Evolutionary conservation across 495 filamentous ascomycete genomes (phyloP).

Genomic region (Niebla homalea): DNA sequence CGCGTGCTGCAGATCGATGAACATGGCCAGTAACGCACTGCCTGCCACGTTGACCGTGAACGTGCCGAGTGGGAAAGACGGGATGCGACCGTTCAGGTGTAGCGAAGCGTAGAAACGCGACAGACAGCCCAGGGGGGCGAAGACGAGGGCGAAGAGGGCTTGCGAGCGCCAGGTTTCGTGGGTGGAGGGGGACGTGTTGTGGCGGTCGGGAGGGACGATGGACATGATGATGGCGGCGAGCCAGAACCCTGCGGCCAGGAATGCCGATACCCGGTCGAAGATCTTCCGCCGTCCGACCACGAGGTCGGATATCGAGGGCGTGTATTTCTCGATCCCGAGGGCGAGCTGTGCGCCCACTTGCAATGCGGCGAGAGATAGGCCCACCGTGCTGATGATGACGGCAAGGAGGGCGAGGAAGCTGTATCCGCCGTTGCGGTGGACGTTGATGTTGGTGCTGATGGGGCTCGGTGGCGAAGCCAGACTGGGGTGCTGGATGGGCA

Average conservation of each 20-base stretch:
- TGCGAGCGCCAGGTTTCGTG: constrained; percentile 57
- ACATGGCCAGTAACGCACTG: constrained; percentile 50
- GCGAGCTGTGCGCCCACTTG: constrained; percentile 69
- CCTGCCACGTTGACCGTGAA: constrained; percentile 76
- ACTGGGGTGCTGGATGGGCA: constrained; percentile 24
- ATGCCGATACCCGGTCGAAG: constrained; percentile 47
- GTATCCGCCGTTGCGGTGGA: constrained; percentile 57
- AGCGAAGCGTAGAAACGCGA: constrained; percentile 59
- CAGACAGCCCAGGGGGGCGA: constrained; percentile 73
- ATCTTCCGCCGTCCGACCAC: constrained; percentile 41
- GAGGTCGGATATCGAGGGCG: constrained; percentile 37
- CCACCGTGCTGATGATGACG: constrained; percentile 53
- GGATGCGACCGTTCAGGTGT: constrained; percentile 49
- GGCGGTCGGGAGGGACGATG: constrained; percentile 57
- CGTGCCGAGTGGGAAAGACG: constrained; percentile 75
- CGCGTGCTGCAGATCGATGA: constrained; percentile 59
- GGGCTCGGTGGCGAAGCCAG: constrained; percentile 8
- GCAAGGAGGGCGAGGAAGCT: constrained; percentile 68
- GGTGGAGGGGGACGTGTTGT: constrained; percentile 16
- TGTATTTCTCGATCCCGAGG: constrained; percentile 40
- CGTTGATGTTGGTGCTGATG: constrained; percentile 8
- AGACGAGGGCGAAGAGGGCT: constrained; percentile 65
- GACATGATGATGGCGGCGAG: constrained; percentile 63
- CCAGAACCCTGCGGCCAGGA: constrained; percentile 64
- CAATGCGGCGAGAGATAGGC: constrained; percentile 54